A percentile compares a stretch with the other conserved stretches of the same genome.
Evolutionary conservation across 2,329 filamentous ascomycete genomes (phyloP).

Genomic region (Fusarium continuum): DNA sequence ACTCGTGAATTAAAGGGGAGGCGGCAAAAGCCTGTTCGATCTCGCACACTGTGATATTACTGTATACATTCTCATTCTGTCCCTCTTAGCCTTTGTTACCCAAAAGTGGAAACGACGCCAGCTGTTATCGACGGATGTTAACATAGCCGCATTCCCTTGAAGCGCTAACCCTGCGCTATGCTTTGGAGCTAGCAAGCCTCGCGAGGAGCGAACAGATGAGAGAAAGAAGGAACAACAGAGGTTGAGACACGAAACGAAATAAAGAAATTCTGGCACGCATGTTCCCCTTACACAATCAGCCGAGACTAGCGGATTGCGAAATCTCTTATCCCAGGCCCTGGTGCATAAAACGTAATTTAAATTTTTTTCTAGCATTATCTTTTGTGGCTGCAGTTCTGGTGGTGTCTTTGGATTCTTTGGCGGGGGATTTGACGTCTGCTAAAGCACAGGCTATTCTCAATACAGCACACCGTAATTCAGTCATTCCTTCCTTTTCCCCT

Average conservation of each 20-base stretch:
- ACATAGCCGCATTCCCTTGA: constrained; percentile 27
- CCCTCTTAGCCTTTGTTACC: constrained; percentile 11
- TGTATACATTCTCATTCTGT: constrained; percentile 19
- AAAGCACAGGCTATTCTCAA: constrained; percentile 25
- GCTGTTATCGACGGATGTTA: constrained; percentile 15
- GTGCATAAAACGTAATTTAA: too few relatives aligned
- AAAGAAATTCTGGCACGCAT: constrained; percentile 2
- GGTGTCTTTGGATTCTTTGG: constrained; percentile 11
- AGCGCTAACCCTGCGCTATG: constrained; percentile 16
- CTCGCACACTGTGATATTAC: constrained; percentile 16
- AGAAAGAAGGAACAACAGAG: constrained; percentile 18
- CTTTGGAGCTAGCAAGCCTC: constrained; percentile 32
- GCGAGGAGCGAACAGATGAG: not conserved
- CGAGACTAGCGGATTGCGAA: too few relatives aligned
- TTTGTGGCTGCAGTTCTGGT: constrained; percentile 8
- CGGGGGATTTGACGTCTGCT: not conserved
- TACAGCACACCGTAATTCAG: constrained; percentile 17
- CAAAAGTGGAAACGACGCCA: constrained; percentile 7
- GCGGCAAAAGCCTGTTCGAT: not conserved
- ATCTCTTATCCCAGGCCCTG: too few relatives aligned
- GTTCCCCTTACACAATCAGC: not conserved
- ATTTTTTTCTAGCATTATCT: not conserved
- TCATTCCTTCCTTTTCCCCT: not conserved
- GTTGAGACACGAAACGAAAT: constrained; percentile 31
- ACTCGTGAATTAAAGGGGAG: not conserved